These are phyloP conservation scores for Quercus tomentella DNA, from an alignment of 331 rosid genomes.

Conservation along the genomic window DNA sequence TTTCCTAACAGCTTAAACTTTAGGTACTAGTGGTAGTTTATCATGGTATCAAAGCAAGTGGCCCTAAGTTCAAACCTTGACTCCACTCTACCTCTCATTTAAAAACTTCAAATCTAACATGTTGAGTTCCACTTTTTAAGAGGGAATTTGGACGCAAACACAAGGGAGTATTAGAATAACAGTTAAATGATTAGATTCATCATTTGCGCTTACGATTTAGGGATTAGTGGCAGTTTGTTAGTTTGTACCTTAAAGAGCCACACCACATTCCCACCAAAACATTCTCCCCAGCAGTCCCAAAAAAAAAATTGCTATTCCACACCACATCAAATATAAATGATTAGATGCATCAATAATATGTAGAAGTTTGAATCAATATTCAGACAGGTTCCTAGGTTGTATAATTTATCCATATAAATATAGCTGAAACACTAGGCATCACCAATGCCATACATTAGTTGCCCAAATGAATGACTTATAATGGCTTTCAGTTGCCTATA, in stretches of 20 bases:
- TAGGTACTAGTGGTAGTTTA: no score
- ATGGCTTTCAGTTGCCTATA: neutral
- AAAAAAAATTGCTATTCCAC: neutral
- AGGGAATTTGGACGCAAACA: no score
- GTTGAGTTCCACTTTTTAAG: no score
- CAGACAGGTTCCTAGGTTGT: neutral
- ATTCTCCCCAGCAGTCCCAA: neutral
- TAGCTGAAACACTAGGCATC: neutral
- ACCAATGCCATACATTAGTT: neutral
- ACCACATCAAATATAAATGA: neutral
- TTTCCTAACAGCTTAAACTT: no score
- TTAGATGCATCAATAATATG: neutral
- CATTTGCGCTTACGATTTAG: no score
- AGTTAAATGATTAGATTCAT: no score
- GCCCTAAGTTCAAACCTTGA: no score
- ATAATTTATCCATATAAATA: neutral
- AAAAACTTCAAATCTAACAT: no score
- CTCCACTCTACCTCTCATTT: no score
- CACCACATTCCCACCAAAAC: neutral
- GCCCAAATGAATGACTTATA: neutral
- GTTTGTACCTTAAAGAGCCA: neutral
- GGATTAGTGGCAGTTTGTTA: no score
- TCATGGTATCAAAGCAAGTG: no score
- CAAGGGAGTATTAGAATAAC: no score
- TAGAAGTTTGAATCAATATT: neutral